Base-by-base conservation (phyloP, 805 yeast species). In the Wickerhamomyces alni region DNA sequence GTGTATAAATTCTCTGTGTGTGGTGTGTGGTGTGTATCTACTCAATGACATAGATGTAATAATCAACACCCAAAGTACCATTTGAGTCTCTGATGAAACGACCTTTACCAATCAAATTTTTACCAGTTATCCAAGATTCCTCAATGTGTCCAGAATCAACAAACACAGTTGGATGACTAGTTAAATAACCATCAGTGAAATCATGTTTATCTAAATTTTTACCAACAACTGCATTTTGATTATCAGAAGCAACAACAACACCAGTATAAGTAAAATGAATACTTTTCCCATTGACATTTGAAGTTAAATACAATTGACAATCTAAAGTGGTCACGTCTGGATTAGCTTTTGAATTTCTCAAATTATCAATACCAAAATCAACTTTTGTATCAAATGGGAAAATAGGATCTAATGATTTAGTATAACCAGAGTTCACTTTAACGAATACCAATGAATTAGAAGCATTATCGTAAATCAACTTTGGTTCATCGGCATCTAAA, bases 91-190 rank as follows among this genome's bases (percentile, higher is more conserved):
- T 66, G 35, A 72, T 52, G 50, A 78, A 77, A 42, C 81, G 67
- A 26, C 87, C 86, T 53, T 70, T 74, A 17, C 82, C 86, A 17
- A 76, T 36, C 41, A 77, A 63, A 47, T 67, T 72, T 54, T 71
- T 69, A 35, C 59, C 54, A 32, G 61, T 46, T 15, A 70, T 69
- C 87, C 87, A 80, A 46, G 64, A 55, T 51, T 71, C 73, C 13
- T 61, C 69, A 30, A 61, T 67, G 29, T 67, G 65, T 17, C 54
- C 58, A 12, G 62, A 67, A 43, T 67, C 75, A 16, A 76, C 54
- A 34, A 55, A 50, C 46, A 75, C 61, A 12, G 51, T 54, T 17
- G 82, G 80, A 51, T 65, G 71, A 48, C 62, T 60, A 15, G 75
- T 67, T 37, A 76, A 63, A 45, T 75, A 74, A 8, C 72, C 67